Evolutionary conservation across 2,329 filamentous ascomycete species (phyloP).

Genomic region (Incumbomyces delicatus): DNA sequence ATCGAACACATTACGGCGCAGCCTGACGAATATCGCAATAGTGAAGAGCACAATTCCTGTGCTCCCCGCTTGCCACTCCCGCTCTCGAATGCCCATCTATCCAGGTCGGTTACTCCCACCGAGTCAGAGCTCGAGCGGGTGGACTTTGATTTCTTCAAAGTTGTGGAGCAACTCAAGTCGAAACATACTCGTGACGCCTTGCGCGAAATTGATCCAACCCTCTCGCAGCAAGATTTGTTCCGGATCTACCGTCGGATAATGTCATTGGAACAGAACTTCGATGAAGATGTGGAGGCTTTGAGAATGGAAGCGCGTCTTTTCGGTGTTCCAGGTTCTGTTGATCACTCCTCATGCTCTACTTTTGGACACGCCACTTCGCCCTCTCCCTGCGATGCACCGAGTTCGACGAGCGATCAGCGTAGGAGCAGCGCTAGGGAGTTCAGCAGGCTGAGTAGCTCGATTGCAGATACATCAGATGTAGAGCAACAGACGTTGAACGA

Average conservation of each 20-base stretch:
- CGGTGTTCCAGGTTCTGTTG: neutral
- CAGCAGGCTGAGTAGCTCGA: too few relatives aligned
- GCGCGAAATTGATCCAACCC: neutral
- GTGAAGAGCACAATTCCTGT: neutral
- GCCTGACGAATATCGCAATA: too few relatives aligned
- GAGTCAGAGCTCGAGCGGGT: neutral
- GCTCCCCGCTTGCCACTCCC: neutral
- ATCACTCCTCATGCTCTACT: neutral
- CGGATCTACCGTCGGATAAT: neutral
- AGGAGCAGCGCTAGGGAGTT: too few relatives aligned
- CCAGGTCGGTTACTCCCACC: neutral
- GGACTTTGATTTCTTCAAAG: neutral
- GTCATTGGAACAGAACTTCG: too few relatives aligned
- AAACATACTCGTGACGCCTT: neutral
- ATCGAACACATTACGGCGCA: too few relatives aligned
- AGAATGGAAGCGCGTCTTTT: neutral
- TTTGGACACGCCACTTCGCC: neutral
- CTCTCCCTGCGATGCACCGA: too few relatives aligned
- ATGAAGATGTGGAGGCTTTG: neutral
- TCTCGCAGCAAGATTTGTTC: constrained; percentile 1
- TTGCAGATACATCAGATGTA: too few relatives aligned
- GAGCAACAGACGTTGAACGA: too few relatives aligned
- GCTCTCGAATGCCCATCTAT: neutral
- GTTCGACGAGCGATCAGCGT: too few relatives aligned
- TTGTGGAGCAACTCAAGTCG: neutral